These are phyloP conservation scores for Solanum sejunctum DNA, from an alignment of 257 asterid genomes.

Conservation along the genomic window DNA sequence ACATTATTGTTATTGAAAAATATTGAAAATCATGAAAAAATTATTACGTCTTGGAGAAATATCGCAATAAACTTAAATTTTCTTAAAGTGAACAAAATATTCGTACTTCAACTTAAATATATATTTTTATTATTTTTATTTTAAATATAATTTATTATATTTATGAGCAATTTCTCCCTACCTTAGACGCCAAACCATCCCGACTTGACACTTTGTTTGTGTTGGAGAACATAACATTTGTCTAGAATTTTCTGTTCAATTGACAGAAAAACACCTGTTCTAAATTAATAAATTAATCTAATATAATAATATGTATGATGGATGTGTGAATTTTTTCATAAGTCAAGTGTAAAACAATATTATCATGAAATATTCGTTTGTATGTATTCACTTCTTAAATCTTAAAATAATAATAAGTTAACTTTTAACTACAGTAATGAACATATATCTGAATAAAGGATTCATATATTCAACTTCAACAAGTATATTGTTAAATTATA, in stretches of 20 bases:
- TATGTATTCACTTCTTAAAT: background rate
- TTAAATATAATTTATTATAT: too few relatives aligned
- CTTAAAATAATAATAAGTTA: background rate
- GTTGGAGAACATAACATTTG: background rate
- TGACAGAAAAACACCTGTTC: background rate
- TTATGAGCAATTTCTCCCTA: background rate
- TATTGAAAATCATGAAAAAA: too few relatives aligned
- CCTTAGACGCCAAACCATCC: background rate
- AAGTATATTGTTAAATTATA: background rate
- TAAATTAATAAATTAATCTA: background rate
- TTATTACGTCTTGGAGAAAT: too few relatives aligned
- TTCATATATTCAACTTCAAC: background rate
- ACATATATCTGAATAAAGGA: background rate
- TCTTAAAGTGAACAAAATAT: too few relatives aligned
- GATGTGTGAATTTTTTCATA: background rate
- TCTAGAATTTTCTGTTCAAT: background rate
- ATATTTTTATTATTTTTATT: too few relatives aligned
- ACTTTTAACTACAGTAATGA: background rate
- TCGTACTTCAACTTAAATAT: too few relatives aligned
- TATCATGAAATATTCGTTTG: background rate
- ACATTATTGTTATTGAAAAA: too few relatives aligned
- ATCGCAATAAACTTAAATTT: too few relatives aligned
- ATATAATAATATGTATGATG: background rate
- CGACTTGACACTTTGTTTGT: background rate
- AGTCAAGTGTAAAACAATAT: background rate